Evolutionary conservation across 2,329 filamentous ascomycete species (phyloP), one percentile per base, ranked within the genome.

Genomic region (Diaporthe destruens): DNA sequence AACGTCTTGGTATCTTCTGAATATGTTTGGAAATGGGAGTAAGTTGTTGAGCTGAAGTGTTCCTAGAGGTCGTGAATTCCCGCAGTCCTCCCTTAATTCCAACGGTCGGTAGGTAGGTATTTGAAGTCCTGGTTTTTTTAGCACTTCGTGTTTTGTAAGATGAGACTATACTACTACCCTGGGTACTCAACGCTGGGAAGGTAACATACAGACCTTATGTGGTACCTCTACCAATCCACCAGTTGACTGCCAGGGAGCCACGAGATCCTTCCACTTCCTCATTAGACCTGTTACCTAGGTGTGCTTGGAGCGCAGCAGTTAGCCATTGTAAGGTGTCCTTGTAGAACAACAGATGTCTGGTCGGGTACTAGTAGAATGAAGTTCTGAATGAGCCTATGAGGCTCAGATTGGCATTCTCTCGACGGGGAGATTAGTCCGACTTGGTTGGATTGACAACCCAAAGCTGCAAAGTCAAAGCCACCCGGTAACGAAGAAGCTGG

Each of bases 361-460:
- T 11, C 36, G 16, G 56, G n/a, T n/a, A n/a, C 34, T 20, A 3
- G 9, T 4, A 34, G n/a, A n/a, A n/a, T 18, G 18, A 20, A 11
- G 39, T 49, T n/a, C 44, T 34, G 29, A n/a, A 14, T 34, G 1
- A 47, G 18, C 29, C 23, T 32, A 9, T n/a, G 42, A 34, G 56
- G 56, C 56, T 61, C 56, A 25, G 2, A 65, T 2, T 4, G 5
- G 51, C 51, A 9, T 47, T 69, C 20, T 34, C 66, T 16, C 18
- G 12, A 25, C 39, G 56, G 23, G 36, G 47, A 18, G 47, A 39
- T 18, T 9, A 56, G 18, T 12, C n/a, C 2, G 51, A 69, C 14
- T n/a, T 69, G 25, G 51, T 20, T 11, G 51, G 56, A n/a, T 25
- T 69, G 66, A 42, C 66, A 42, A 69, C 47, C 9, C 56, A 47